Percentiles rank a stretch among this genome's conserved stretches.
Evolutionary conservation across 23 red algal species (phyloP).

Genomic region (Gracilariopsis chorda): DNA sequence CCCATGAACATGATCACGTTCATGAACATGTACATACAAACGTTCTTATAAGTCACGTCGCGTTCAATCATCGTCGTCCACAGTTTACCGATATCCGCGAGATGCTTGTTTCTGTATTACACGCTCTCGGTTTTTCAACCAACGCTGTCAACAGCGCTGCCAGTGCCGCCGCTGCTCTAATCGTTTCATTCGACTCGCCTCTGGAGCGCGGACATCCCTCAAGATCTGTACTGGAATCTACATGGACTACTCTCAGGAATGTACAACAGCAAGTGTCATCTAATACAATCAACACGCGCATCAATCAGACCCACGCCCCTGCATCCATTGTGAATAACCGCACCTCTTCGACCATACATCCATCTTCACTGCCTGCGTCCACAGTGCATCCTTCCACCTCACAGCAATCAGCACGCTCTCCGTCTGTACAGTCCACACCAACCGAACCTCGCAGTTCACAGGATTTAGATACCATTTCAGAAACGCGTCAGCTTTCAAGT

Average conservation of each 20-base stretch:
- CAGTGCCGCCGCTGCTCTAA: neutral
- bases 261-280: neutral
- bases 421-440: neutral
- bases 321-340: neutral
- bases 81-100: neutral
- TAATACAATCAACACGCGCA: neutral
- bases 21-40: conserved; percentile 24
- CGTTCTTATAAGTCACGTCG: conserved; percentile 17
- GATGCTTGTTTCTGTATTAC: conserved; percentile 7
- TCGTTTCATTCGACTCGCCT: neutral
- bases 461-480: neutral
- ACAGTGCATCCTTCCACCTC: too few species aligned
- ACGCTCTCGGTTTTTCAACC: conserved; percentile 5
- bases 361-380: neutral
- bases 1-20: conserved; percentile 5
- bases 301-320: neutral
- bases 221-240: neutral
- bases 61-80: neutral
- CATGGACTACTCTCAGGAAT: neutral
- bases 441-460: neutral
- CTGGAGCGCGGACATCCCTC: neutral
- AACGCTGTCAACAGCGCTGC: neutral
- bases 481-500: neutral
- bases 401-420: too few species aligned
- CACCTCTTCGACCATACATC: neutral